phyloP scores from a whole-genome alignment of 495 filamentous ascomycete species.

The Ramalina intermedia region DNA sequence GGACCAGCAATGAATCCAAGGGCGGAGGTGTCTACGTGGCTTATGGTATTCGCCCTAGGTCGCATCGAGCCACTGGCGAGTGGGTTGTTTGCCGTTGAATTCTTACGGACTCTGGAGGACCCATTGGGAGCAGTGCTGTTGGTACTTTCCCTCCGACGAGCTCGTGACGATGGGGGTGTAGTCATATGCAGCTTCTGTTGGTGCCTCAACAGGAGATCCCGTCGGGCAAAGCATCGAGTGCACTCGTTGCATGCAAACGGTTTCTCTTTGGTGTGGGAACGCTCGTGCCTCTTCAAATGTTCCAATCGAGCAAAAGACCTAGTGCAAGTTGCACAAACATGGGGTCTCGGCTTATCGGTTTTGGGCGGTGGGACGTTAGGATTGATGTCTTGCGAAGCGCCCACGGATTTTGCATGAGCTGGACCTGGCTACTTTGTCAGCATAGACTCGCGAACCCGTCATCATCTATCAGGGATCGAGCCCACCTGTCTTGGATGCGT shows the following conservation, averaged over 20 bases:
- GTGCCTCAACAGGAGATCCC: constrained; percentile 84
- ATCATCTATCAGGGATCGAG: neutral
- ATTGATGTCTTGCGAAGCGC: constrained; percentile 4
- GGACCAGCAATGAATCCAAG: constrained; percentile 55
- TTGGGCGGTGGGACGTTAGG: constrained; percentile 61
- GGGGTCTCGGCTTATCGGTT: constrained; percentile 92
- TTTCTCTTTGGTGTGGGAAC: constrained; percentile 98
- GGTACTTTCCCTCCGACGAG: constrained; percentile 70
- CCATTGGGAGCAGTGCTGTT: constrained; percentile 52
- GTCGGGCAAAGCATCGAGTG: constrained; percentile 82
- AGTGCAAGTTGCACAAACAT: constrained; percentile 84
- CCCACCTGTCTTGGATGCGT: neutral
- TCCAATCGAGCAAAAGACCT: constrained; percentile 91
- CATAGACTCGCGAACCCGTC: neutral
- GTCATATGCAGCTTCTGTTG: constrained; percentile 99
- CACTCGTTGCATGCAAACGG: constrained; percentile 98
- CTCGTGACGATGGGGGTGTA: constrained; percentile 77
- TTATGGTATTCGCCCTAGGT: constrained; percentile 91
- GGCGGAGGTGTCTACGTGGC: constrained; percentile 71
- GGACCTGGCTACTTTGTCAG: constrained; percentile 5
- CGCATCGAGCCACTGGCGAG: constrained; percentile 49
- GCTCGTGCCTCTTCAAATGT: constrained; percentile 95
- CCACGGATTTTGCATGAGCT: constrained; percentile 13
- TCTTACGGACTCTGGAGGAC: constrained; percentile 73
- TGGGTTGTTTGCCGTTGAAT: constrained; percentile 59